Percentiles rank a stretch among this genome's conserved stretches.
Evolutionary conservation across 306 rosid genomes (phyloP).

Genomic region (Cicer yamashitae): DNA sequence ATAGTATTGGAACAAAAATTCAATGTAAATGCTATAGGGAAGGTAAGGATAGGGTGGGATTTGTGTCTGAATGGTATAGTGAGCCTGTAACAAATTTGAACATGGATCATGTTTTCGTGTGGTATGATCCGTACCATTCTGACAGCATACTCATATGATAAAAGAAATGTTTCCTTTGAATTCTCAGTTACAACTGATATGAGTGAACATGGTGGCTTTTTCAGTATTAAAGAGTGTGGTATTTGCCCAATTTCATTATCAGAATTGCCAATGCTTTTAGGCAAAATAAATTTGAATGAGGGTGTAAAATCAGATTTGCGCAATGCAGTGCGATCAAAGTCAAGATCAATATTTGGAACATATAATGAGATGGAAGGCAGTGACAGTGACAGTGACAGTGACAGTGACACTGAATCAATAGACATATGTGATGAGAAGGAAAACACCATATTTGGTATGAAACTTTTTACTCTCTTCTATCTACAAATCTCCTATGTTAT

Average conservation of each 20-base stretch:
- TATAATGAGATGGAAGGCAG: not conserved
- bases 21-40: not conserved
- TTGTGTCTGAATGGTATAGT: not conserved
- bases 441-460: not conserved
- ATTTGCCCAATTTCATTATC: not conserved
- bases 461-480: not conserved
- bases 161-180: not conserved
- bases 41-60: not conserved
- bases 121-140: conserved; percentile 38
- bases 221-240: conserved; percentile 1
- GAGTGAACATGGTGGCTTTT: not conserved
- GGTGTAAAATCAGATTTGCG: not conserved
- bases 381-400: too few species aligned
- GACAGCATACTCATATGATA: not conserved
- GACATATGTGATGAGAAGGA: not conserved
- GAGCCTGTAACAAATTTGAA: not conserved
- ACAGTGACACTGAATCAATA: not conserved
- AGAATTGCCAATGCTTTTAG: not conserved
- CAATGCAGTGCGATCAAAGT: not conserved
- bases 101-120: conserved; percentile 13
- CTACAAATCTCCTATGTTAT: not conserved
- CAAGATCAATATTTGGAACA: not conserved
- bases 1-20: not conserved
- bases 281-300: not conserved
- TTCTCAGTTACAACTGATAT: not conserved